Conservation (phyloP, 176 grass and related monocot species). For the Rhynchospora tenuis region DNA sequence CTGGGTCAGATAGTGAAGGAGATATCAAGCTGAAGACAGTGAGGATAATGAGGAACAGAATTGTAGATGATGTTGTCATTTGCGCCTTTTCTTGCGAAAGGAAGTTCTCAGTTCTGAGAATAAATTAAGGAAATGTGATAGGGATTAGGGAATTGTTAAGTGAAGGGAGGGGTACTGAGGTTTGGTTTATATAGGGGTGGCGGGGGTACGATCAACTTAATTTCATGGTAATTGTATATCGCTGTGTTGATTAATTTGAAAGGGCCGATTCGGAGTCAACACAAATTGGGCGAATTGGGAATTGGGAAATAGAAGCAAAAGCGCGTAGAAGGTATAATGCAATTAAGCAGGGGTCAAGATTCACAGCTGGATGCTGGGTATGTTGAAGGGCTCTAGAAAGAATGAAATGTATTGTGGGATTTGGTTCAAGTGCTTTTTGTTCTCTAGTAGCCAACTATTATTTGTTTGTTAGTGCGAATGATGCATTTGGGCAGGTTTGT, state of each 20-base stretch:
- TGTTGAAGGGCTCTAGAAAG: slow-evolving; percentile 1
- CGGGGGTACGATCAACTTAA: background rate
- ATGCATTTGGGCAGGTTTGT: too few relatives aligned
- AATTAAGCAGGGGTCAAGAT: slow-evolving; percentile 5
- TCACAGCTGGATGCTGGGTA: background rate
- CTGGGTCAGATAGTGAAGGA: slow-evolving; percentile 26
- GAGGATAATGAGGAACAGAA: slow-evolving; percentile 34
- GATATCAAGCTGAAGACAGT: slow-evolving; percentile 19
- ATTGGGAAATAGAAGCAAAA: background rate
- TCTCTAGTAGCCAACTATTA: background rate
- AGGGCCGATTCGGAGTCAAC: slow-evolving; percentile 8
- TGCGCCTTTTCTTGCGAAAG: background rate
- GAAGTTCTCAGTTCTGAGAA: background rate
- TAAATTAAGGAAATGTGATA: background rate
- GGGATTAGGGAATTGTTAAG: background rate
- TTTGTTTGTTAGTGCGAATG: background rate
- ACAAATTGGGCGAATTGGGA: background rate
- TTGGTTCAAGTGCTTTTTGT: slow-evolving; percentile 1
- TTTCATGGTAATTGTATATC: background rate
- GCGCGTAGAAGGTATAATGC: background rate
- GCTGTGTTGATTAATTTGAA: background rate
- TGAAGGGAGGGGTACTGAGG: background rate
- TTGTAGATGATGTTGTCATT: slow-evolving; percentile 18
- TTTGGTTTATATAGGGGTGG: slow-evolving; percentile 4
- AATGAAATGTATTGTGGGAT: slow-evolving; percentile 2